Evolutionary conservation across 202 grass and related monocot genomes (phyloP).

Genomic region (Panicum hallii): DNA sequence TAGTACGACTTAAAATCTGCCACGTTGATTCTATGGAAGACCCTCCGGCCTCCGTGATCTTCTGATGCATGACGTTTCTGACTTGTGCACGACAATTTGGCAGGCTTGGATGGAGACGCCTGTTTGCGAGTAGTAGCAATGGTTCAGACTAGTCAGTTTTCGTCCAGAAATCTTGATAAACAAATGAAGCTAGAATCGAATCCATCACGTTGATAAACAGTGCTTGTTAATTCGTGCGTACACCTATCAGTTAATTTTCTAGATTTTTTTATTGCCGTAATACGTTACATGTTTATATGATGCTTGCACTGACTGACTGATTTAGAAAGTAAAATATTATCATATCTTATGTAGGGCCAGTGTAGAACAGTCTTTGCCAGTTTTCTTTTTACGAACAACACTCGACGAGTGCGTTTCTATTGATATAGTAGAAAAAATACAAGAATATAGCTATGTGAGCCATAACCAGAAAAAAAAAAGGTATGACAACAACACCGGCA

Average conservation of each 20-base stretch:
- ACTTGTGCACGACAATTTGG: not conserved
- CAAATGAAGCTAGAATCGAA: not conserved
- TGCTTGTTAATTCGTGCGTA: not conserved
- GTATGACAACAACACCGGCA: no score
- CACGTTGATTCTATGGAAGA: not conserved
- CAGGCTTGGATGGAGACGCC: not conserved
- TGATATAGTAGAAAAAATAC: no score
- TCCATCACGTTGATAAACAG: not conserved
- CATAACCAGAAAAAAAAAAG: no score
- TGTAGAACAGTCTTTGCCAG: not conserved
- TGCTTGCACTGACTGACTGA: not conserved
- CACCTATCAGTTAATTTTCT: not conserved
- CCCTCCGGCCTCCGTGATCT: not conserved
- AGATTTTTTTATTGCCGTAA: not conserved
- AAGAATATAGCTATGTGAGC: no score
- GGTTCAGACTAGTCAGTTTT: not conserved
- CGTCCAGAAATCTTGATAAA: not conserved
- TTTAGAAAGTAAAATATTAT: constrained; percentile 17
- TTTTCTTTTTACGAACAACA: not conserved
- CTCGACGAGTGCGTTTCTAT: no score
- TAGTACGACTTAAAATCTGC: not conserved
- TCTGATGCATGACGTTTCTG: not conserved
- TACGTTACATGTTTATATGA: not conserved
- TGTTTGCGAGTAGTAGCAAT: constrained; percentile 14
- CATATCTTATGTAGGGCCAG: not conserved